Evolutionary conservation across 179 eudicot species (phyloP).

Genomic region (Silene coronaria): DNA sequence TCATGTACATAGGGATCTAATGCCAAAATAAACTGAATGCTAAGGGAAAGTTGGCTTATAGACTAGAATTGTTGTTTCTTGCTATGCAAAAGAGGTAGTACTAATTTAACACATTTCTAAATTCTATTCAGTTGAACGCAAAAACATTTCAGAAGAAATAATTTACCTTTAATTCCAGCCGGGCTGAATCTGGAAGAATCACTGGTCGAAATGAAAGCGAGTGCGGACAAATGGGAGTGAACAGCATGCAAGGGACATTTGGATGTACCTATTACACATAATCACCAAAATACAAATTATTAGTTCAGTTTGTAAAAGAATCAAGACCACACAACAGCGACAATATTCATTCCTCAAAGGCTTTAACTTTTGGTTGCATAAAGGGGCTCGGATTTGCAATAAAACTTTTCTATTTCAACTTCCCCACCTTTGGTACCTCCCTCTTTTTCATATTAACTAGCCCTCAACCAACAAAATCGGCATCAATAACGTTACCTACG

Average conservation of each 20-base stretch:
- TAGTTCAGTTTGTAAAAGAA: background rate
- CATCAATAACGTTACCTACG: no score
- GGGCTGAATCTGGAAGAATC: slow-evolving; percentile 87
- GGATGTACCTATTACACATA: slow-evolving; percentile 80
- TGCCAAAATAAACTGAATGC: no score
- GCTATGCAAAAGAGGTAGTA: background rate
- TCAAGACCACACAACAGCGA: background rate
- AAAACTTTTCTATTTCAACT: no score
- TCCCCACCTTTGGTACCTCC: no score
- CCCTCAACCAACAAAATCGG: no score
- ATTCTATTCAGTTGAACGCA: background rate
- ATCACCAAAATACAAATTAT: slow-evolving; percentile 14
- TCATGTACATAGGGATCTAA: no score
- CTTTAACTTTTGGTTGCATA: background rate
- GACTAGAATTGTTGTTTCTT: background rate
- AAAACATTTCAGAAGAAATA: background rate
- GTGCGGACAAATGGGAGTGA: slow-evolving; percentile 84
- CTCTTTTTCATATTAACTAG: no score
- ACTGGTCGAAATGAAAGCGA: slow-evolving; percentile 87
- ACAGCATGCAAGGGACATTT: slow-evolving; percentile 97
- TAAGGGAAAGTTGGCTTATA: background rate
- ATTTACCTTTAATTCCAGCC: slow-evolving; percentile 80
- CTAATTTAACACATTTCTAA: background rate
- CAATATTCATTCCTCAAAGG: background rate
- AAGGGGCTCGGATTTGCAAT: no score